Base-by-base conservation (phyloP, 2,329 filamentous ascomycete species). In the Curvularia verruculosa region DNA sequence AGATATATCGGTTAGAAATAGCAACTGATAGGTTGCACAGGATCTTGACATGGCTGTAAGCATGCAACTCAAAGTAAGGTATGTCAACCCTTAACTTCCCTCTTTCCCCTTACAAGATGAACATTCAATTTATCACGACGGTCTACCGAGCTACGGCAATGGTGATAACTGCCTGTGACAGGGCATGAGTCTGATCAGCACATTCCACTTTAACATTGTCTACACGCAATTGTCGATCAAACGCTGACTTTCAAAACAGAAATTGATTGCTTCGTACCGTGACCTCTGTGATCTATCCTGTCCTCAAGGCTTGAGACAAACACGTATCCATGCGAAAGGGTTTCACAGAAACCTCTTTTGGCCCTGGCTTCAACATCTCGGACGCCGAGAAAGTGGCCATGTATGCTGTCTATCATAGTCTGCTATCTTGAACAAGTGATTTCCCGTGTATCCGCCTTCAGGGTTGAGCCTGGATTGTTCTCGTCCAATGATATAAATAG, bases 91-190 rank as follows among this genome's bases (percentile, higher is more conserved):
- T 13, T 24, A 3, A 37, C 26, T 47, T 19, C 52, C 26, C 31
- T 43, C 13, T 28, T 45, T 49, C 24, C n/a, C 53, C 54, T 74
- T 46, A 63, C 40, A 71, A 70, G 74, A 76, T 76, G 74, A 76
- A 74, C 85, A 70, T 67, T 71, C 64, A 70, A 65, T 67, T 75
- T 87, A 76, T 91, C 89, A 92, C 89, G 89, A 92, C 89, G 89
- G 89, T 92, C 89, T 89, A 89, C 89, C 89, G 90, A 92, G 87
- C 84, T 81, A 85, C 81, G 80, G 85, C 84, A 80, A 89, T 92
- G 89, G 91, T 90, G 89, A 91, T 81, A 87, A 81, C 79, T 69
- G 87, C 88, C 88, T 87, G 81, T 90, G 88, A 91, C 88, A 87
- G 81, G 88, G 88, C 87, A 71, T 73, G 71, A 70, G 63, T 74